Percentiles rank a stretch among this genome's conserved stretches.
These are phyloP conservation scores for Rhododendron molle DNA, from an alignment of 148 eudicot species.

Conservation along the genomic window DNA sequence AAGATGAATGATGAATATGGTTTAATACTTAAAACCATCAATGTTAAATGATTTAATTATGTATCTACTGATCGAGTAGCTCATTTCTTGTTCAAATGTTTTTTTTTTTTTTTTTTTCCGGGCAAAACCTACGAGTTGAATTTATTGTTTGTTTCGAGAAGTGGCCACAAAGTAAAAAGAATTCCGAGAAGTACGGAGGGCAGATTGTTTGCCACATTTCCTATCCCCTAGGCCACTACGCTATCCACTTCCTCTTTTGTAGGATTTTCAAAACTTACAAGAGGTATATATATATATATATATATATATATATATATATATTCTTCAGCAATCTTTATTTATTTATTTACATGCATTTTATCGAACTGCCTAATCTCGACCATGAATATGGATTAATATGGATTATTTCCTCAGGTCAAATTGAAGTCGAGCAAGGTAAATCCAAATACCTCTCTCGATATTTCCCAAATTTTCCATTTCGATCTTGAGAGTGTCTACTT, in stretches of 20 bases:
- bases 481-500: no score
- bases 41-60: neutral
- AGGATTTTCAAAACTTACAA: neutral
- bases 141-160: neutral
- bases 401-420: no score
- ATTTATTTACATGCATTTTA: no score
- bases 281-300: no score
- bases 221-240: neutral
- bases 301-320: no score
- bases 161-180: neutral
- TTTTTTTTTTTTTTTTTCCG: no score
- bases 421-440: no score
- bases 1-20: neutral
- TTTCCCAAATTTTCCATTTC: no score
- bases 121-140: neutral
- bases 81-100: neutral
- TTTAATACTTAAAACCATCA: neutral
- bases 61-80: neutral
- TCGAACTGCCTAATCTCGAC: no score
- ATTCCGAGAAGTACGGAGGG: neutral
- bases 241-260: neutral
- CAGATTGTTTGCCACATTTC: neutral
- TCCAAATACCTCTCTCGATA: no score
- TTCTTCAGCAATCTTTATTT: no score
- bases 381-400: no score